Conservation (phyloP, 1,284 basidiomycete genomes). For the Pholiota adiposa region DNA sequence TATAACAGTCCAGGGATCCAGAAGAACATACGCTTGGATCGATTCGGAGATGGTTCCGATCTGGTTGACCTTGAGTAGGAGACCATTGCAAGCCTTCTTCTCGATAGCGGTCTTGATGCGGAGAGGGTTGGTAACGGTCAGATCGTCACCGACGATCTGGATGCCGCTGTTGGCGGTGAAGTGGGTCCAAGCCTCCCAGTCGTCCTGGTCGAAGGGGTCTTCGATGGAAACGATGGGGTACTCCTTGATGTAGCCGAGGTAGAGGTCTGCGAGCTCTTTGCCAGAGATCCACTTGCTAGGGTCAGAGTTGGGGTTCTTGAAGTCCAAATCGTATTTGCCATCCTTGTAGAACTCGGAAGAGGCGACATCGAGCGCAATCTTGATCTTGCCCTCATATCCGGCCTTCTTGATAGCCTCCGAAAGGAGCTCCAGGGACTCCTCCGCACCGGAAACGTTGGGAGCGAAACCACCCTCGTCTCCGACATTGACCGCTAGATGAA, state of each 20-base stretch:
- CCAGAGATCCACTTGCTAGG: constrained; percentile 95
- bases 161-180: constrained; percentile 81
- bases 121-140: constrained; percentile 98
- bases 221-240: constrained; percentile 98
- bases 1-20: background rate
- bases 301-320: constrained; percentile 99
- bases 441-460: constrained; percentile 96
- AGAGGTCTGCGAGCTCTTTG: constrained; percentile 91
- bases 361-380: constrained; percentile 98
- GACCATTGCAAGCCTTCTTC: constrained; percentile 99
- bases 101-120: constrained; percentile 99
- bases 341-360: constrained; percentile 99
- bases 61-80: constrained; percentile 99
- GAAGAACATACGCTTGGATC: constrained; percentile 80
- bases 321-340: constrained; percentile 99
- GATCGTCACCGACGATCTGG: constrained; percentile 97
- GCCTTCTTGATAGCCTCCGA: constrained; percentile 97
- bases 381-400: constrained; percentile 98
- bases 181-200: constrained; percentile 98
- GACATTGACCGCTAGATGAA: constrained; percentile 87
- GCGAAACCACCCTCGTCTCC: constrained; percentile 99
- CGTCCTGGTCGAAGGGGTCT: constrained; percentile 99
- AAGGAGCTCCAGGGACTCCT: constrained; percentile 97
- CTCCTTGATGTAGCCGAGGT: constrained; percentile 85
- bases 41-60: constrained; percentile 99